Evolutionary conservation across 2,329 filamentous ascomycete species (phyloP).

Genomic region (Malbranchea zuffiana): DNA sequence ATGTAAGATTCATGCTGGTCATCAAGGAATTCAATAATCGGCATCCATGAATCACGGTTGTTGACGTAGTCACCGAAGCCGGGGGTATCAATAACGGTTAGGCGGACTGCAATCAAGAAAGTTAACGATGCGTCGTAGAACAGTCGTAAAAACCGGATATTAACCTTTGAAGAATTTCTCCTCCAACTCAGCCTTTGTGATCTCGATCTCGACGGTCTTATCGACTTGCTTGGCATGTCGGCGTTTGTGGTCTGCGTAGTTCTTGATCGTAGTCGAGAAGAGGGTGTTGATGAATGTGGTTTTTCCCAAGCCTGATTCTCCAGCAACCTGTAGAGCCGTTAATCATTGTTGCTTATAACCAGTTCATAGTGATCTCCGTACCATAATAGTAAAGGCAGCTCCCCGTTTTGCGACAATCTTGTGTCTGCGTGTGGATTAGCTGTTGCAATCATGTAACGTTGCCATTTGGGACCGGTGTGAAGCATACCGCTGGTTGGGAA

Average conservation of each 20-base stretch:
- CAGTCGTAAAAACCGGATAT: not conserved
- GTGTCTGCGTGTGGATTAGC: conserved; percentile 40
- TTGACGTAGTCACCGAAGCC: conserved; percentile 99
- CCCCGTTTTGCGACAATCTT: conserved; percentile 73
- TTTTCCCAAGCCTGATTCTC: conserved; percentile 96
- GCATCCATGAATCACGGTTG: conserved; percentile 99
- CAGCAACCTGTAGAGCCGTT: conserved; percentile 61
- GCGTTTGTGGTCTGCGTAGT: conserved; percentile 99
- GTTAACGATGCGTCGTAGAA: conserved; percentile 13
- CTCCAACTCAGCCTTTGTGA: conserved; percentile 98
- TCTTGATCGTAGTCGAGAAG: conserved; percentile 99
- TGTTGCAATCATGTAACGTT: not conserved
- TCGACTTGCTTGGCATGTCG: conserved; percentile 99
- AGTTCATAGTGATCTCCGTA: conserved; percentile 35
- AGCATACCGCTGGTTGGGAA: conserved; percentile 57
- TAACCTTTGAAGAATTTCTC: conserved; percentile 99
- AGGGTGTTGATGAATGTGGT: conserved; percentile 99
- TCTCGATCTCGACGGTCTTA: conserved; percentile 99
- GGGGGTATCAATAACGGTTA: conserved; percentile 97
- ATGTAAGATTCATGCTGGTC: conserved; percentile 99
- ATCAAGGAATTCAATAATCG: conserved; percentile 98
- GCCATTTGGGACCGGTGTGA: no score
- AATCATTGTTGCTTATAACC: not conserved
- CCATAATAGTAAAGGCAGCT: conserved; percentile 99
- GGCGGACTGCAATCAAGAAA: conserved; percentile 55